Percentiles rank a stretch among this genome's conserved stretches.
Conservation (phyloP, 2,329 filamentous ascomycete species). For the Pseudogymnoascus sp. region DNA sequence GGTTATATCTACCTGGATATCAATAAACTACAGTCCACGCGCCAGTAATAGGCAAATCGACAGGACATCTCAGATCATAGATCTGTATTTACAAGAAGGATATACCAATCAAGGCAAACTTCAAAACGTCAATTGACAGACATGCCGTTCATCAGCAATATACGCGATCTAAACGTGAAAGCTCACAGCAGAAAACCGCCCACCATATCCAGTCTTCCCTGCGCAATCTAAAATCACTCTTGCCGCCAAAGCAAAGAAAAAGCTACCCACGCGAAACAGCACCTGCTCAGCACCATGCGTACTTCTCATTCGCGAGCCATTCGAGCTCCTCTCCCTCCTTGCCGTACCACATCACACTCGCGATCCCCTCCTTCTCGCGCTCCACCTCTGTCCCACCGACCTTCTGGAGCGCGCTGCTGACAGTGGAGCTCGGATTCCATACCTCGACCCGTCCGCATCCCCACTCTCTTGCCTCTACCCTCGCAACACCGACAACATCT, state of each 20-base stretch:
- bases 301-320: slow-evolving; percentile 73
- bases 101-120: slow-evolving; percentile 1
- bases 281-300: slow-evolving; percentile 57
- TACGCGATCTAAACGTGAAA: background rate
- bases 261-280: background rate
- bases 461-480: slow-evolving; percentile 64
- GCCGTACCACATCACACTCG: slow-evolving; percentile 65
- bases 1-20: background rate
- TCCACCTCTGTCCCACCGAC: slow-evolving; percentile 40
- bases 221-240: slow-evolving; percentile 1
- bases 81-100: background rate
- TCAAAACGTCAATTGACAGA: background rate
- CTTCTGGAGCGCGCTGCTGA: slow-evolving; percentile 39
- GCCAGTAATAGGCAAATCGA: background rate
- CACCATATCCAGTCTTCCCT: background rate
- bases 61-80: background rate
- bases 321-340: slow-evolving; percentile 45
- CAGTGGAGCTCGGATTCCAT: slow-evolving; percentile 67
- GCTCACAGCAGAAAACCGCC: background rate
- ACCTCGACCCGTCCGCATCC: slow-evolving; percentile 61
- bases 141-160: background rate
- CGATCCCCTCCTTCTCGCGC: slow-evolving; percentile 58
- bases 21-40: background rate
- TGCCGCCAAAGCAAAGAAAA: background rate
- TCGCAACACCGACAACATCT: slow-evolving; percentile 58